Conservation (phyloP, 345 rosid species). For the Arabis hirsuta region DNA sequence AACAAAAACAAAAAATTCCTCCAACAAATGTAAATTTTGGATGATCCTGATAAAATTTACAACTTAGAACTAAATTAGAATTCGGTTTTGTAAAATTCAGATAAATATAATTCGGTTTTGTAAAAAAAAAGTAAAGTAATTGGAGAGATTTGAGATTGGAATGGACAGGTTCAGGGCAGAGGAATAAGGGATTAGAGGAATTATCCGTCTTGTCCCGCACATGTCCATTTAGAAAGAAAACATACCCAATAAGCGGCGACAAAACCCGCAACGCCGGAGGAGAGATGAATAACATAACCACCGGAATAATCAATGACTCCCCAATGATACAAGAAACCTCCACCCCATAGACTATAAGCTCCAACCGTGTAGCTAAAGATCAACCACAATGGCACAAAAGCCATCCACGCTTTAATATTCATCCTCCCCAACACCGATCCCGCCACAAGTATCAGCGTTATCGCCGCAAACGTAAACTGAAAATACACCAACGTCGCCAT, state of each 20-base stretch:
- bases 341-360: conserved; percentile 83
- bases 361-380: conserved; percentile 77
- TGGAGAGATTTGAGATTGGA: not conserved
- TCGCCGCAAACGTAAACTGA: conserved; percentile 82
- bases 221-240: not conserved
- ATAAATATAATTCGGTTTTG: not conserved
- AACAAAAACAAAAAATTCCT: too few relatives aligned
- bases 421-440: conserved; percentile 82
- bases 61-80: not conserved
- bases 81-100: not conserved
- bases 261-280: conserved; percentile 75
- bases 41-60: not conserved
- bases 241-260: conserved; percentile 86
- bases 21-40: too few relatives aligned
- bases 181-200: too few relatives aligned
- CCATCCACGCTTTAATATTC: conserved; percentile 88
- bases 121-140: not conserved
- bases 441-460: conserved; percentile 68
- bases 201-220: too few relatives aligned
- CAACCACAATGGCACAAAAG: conserved; percentile 82
- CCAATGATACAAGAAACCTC: conserved; percentile 79
- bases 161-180: too few relatives aligned
- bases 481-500: conserved; percentile 80
- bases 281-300: conserved; percentile 79
- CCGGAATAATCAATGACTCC: conserved; percentile 88